Conservation (phyloP, 139 green algal species). For the Astrephomene gubernaculifera region DNA sequence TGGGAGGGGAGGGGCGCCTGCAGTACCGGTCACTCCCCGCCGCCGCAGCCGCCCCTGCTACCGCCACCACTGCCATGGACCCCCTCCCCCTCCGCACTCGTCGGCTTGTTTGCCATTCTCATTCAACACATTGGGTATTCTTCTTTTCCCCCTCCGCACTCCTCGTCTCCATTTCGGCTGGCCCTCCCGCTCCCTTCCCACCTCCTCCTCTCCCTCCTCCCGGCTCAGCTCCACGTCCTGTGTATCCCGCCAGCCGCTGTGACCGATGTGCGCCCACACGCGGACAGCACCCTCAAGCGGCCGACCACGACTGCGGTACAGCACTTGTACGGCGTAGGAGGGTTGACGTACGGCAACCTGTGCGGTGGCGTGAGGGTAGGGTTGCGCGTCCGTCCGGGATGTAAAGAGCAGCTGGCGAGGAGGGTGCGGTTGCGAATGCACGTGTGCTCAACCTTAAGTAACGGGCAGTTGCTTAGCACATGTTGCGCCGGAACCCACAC, state of each 20-base stretch:
- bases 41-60: too few species aligned
- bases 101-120: too few species aligned
- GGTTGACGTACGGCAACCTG: constrained; percentile 28
- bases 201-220: too few species aligned
- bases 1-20: neutral
- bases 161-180: neutral
- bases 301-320: constrained; percentile 17
- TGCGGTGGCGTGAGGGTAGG: neutral
- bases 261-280: constrained; percentile 37
- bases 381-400: neutral
- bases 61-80: neutral
- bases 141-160: neutral
- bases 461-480: too few species aligned
- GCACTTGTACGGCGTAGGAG: constrained; percentile 7
- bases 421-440: neutral
- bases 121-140: too few species aligned
- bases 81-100: neutral
- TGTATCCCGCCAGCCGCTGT: constrained; percentile 33
- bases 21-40: neutral
- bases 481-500: neutral
- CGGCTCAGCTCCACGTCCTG: constrained; percentile 22
- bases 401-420: neutral
- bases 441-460: neutral
- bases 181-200: neutral
- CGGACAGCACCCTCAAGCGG: constrained; percentile 10